Conservation (phyloP, 106 monocot genomes). For the Phalaenopsis equestris region DNA sequence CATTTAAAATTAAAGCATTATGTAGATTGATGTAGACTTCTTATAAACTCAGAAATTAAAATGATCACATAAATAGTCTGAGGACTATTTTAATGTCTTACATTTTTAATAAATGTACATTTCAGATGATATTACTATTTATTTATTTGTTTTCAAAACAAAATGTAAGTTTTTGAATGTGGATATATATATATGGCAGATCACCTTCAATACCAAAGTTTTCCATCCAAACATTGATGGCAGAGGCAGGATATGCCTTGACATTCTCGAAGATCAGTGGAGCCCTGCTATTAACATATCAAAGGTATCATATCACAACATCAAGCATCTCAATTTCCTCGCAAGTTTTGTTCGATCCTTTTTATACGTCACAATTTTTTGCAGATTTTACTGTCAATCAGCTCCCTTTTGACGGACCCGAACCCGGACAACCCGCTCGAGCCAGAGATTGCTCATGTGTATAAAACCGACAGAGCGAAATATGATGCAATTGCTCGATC, state of each 20-base stretch:
- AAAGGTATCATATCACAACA: conserved; percentile 1
- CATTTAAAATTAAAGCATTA: too few relatives aligned
- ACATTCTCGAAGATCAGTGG: conserved; percentile 28
- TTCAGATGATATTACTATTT: too few relatives aligned
- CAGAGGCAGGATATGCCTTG: conserved; percentile 27
- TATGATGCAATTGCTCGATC: not conserved
- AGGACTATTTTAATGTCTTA: too few relatives aligned
- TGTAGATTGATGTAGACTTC: too few relatives aligned
- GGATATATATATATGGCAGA: too few relatives aligned
- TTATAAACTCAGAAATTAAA: too few relatives aligned
- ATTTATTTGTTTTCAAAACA: too few relatives aligned
- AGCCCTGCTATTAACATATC: conserved; percentile 51
- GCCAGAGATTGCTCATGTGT: conserved; percentile 14
- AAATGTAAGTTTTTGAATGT: too few relatives aligned
- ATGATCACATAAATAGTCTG: too few relatives aligned
- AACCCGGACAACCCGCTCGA: conserved; percentile 18
- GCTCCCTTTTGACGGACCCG: conserved; percentile 22
- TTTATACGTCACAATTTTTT: not conserved
- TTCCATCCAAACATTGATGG: conserved; percentile 27
- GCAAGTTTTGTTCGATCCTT: too few relatives aligned
- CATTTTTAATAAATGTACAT: too few relatives aligned
- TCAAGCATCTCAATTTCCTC: too few relatives aligned
- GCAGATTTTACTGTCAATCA: conserved; percentile 9
- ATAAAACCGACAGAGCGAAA: conserved; percentile 9
- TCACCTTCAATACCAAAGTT: conserved; percentile 4